These are phyloP conservation scores for Pythium guiyangense DNA, from an alignment of 352 stramenopile genomes.

Conservation along the genomic window DNA sequence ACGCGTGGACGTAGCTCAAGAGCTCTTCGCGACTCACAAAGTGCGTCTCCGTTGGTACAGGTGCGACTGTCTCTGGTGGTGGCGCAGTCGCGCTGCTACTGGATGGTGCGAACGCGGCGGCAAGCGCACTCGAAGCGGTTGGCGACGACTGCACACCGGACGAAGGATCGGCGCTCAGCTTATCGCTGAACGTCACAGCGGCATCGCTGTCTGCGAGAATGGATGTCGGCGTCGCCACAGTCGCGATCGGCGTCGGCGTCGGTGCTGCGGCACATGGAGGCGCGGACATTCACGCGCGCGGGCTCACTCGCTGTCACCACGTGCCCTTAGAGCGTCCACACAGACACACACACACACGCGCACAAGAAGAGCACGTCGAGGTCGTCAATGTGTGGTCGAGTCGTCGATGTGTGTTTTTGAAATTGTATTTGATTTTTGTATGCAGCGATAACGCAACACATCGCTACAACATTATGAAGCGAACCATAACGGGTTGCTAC, in stretches of 20 bases:
- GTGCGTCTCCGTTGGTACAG: slow-evolving; percentile 11
- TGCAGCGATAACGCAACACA: no score
- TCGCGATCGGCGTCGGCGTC: neutral
- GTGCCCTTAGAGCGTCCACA: no score
- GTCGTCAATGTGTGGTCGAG: no score
- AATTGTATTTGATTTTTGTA: no score
- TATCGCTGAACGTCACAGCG: neutral
- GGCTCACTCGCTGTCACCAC: no score
- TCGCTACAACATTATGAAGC: no score
- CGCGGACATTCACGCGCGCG: slow-evolving; percentile 13
- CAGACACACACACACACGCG: no score
- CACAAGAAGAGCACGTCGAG: no score
- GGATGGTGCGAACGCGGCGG: neutral
- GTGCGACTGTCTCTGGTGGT: neutral
- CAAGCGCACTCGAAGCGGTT: neutral
- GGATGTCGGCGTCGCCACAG: neutral
- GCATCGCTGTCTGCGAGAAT: neutral
- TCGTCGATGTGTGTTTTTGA: no score
- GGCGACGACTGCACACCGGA: no score
- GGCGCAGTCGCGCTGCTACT: neutral
- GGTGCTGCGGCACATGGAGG: neutral
- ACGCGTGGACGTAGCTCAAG: slow-evolving; percentile 30
- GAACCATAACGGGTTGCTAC: no score
- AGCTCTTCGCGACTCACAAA: slow-evolving; percentile 36
- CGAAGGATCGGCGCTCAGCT: neutral